Base-by-base conservation (phyloP, 768 basidiomycete genomes). In the Amanita phalloides region DNA sequence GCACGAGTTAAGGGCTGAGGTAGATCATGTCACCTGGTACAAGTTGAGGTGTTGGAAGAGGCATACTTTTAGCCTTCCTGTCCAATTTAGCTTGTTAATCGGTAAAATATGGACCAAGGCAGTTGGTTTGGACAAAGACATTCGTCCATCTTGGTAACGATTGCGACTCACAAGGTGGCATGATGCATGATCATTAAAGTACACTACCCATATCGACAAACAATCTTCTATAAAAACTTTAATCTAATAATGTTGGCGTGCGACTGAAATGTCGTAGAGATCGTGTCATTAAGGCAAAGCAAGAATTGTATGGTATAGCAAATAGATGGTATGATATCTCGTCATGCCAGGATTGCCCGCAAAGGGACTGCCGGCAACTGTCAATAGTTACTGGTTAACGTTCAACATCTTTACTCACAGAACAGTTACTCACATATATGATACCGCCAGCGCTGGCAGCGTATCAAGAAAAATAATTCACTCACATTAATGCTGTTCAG, bases 241-340 rank as follows among this genome's bases (percentile, higher is more conserved):
- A 49, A 36, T 49, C 48, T 49, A 36, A 21, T 9, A 25, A 11
- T 21, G 17, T 38, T 25, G 23, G n/a, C 17, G 44, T 45, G 43
- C 25, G 33, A 52, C 26, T 23, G 13, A 39, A 33, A 26, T 44
- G 3, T 26, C 44, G 13, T n/a, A 30, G 44, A 14, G 14, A 32
- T 45, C 44, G 30, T 32, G 44, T 45, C 28, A 26, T 45, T 45
- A 17, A n/a, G 26, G 32, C 38, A 45, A 23, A 14, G 33, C 23
- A 21, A 33, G 32, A 35, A 32, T 17, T 11, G 26, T 63, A 60
- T 65, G 68, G 69, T 71, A 70, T 68, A 67, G 53, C 57, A 61
- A 58, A 61, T 62, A 59, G 56, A 57, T 54, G 67, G 70, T 71
- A 70, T 71, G 64, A 51, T 20, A 60, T 59, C 54, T 52, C 55